These are phyloP conservation scores for Zymoseptoria ardabiliae DNA, from an alignment of 2,329 filamentous ascomycete genomes.

Conservation along the genomic window DNA sequence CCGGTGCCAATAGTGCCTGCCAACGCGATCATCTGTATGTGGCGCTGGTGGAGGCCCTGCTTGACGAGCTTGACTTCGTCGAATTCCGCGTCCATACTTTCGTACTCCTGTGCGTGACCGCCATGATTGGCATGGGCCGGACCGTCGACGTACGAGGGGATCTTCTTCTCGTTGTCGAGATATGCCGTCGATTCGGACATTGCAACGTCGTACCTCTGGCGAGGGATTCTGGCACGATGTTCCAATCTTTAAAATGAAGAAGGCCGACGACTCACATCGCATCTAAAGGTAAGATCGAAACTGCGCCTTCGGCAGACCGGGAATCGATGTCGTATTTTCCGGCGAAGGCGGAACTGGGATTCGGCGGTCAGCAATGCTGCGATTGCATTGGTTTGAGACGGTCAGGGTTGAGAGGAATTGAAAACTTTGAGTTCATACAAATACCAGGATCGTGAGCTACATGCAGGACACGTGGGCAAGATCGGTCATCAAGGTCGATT, in stretches of 20 bases:
- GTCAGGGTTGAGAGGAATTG: background rate
- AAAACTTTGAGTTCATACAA: background rate
- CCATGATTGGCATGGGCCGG: background rate
- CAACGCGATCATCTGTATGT: slow-evolving; percentile 31
- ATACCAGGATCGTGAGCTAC: background rate
- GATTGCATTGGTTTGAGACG: background rate
- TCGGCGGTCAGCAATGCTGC: background rate
- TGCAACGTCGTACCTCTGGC: background rate
- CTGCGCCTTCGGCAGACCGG: background rate
- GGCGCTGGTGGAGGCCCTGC: slow-evolving; percentile 13
- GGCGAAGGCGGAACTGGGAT: background rate
- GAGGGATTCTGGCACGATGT: background rate
- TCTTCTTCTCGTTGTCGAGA: background rate
- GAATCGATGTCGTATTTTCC: background rate
- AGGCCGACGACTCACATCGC: background rate
- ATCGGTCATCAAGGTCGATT: background rate
- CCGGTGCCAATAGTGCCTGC: slow-evolving; percentile 32
- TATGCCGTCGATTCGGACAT: background rate
- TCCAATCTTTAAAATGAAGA: background rate
- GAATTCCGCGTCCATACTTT: slow-evolving; percentile 7
- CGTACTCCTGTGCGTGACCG: background rate
- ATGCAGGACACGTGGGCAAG: background rate
- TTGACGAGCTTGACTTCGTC: slow-evolving; percentile 15
- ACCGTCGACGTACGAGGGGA: background rate
- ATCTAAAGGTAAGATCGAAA: background rate